phyloP scores from a whole-genome alignment of 441 rosid species.

The Raphanus hybrid region DNA sequence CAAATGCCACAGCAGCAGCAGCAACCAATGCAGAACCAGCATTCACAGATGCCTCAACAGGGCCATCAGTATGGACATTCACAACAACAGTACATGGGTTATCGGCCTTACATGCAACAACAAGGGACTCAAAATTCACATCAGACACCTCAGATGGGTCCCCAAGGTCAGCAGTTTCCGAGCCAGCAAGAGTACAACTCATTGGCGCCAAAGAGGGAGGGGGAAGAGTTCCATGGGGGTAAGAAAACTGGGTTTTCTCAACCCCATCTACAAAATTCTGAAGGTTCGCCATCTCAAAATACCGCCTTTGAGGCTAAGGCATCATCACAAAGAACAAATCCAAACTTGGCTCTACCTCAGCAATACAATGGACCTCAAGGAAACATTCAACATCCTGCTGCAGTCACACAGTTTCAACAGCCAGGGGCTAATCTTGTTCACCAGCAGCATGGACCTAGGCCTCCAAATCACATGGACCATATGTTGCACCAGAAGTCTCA shows the following conservation, averaged over 20 bases:
- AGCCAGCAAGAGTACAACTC: conserved; percentile 60
- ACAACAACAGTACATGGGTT: conserved; percentile 62
- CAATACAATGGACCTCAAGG: conserved; percentile 60
- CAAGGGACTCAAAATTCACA: conserved; percentile 57
- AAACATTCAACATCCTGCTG: conserved; percentile 54
- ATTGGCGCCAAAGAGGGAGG: conserved; percentile 57
- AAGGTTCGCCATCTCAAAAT: conserved; percentile 59
- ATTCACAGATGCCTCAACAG: conserved; percentile 51
- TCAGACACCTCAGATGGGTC: conserved; percentile 54
- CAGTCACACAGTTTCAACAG: conserved; percentile 57
- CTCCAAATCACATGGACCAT: conserved; percentile 60
- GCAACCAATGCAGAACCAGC: conserved; percentile 39
- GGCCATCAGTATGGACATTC: conserved; percentile 60
- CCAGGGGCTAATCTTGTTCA: conserved; percentile 56
- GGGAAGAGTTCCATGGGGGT: conserved; percentile 59
- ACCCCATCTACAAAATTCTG: conserved; percentile 58
- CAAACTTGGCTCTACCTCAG: conserved; percentile 40
- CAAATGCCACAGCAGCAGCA: conserved; percentile 42
- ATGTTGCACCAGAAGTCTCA: conserved; percentile 64
- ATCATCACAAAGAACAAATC: conserved; percentile 53
- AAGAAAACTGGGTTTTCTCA: conserved; percentile 67
- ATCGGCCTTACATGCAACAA: conserved; percentile 54
- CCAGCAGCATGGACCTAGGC: conserved; percentile 65
- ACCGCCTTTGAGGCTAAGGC: conserved; percentile 54
- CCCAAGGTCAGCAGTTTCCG: conserved; percentile 55